A percentile compares a stretch with the other conserved stretches of the same genome.
Conservation (phyloP, 2,329 filamentous ascomycete species). For the Paraphoma chrysanthemicola region DNA sequence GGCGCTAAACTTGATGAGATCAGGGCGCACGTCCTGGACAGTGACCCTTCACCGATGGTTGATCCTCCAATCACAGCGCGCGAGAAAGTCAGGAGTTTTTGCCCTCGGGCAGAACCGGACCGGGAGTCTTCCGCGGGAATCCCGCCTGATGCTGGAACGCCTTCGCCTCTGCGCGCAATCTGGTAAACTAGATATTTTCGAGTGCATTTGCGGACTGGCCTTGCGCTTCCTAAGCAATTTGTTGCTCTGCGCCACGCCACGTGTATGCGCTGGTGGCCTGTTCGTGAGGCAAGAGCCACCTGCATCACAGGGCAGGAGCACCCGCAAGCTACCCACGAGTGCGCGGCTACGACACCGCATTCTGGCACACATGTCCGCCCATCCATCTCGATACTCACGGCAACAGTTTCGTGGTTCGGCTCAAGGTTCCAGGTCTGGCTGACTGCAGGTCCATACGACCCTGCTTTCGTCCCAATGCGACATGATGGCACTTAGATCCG, state of each 20-base stretch:
- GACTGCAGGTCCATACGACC: conserved; percentile 13
- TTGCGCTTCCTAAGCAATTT: not conserved
- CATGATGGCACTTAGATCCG: not conserved
- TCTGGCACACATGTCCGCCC: not conserved
- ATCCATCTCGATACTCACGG: not conserved
- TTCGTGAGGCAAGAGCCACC: not conserved
- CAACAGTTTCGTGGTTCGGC: conserved; percentile 1
- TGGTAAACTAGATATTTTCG: not conserved
- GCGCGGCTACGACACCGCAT: conserved; percentile 1
- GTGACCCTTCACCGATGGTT: conserved; percentile 1
- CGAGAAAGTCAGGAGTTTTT: conserved; percentile 18
- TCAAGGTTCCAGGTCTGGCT: conserved; percentile 4
- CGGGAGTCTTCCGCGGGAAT: conserved; percentile 10
- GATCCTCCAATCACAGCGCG: conserved; percentile 17
- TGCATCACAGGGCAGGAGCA: not conserved
- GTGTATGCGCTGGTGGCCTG: not conserved
- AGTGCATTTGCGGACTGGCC: not conserved
- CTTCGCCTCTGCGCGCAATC: not conserved
- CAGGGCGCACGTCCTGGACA: conserved; percentile 8
- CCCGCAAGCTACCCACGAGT: not conserved
- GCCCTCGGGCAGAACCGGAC: conserved; percentile 27
- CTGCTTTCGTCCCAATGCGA: conserved; percentile 11
- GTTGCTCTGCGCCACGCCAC: not conserved
- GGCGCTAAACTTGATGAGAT: conserved; percentile 21
- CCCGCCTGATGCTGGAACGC: not conserved